Conservation (phyloP, 805 yeast species). For the Groenewaldozyma tartarivorans region DNA sequence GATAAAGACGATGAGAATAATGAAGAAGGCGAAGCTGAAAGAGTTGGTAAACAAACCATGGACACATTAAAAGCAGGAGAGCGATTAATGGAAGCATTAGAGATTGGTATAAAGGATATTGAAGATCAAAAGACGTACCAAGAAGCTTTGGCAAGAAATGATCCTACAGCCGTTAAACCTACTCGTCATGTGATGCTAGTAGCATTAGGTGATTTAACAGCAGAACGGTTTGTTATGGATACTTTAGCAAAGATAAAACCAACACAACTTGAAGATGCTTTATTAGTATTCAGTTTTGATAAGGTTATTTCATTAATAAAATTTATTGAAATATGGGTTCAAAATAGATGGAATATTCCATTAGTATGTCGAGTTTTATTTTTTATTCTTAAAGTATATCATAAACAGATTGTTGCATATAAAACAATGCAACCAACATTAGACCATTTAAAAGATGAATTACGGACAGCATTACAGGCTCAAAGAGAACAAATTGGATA, state of each 20-base stretch:
- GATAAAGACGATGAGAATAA: constrained; percentile 49
- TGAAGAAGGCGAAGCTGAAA: constrained; percentile 23
- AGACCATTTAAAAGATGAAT: constrained; percentile 48
- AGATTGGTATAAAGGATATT: constrained; percentile 65
- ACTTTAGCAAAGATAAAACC: constrained; percentile 63
- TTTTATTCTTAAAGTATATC: constrained; percentile 63
- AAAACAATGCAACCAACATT: constrained; percentile 50
- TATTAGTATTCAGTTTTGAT: constrained; percentile 83
- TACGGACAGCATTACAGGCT: constrained; percentile 46
- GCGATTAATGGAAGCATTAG: constrained; percentile 82
- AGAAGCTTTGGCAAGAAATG: constrained; percentile 34
- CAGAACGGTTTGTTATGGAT: constrained; percentile 71
- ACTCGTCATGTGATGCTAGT: constrained; percentile 59
- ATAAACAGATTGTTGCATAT: constrained; percentile 59
- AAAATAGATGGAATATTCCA: constrained; percentile 39
- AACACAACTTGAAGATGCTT: constrained; percentile 85
- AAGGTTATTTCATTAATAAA: constrained; percentile 60
- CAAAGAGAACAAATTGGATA: constrained; percentile 61
- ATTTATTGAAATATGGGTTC: constrained; percentile 70
- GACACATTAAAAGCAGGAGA: constrained; percentile 95
- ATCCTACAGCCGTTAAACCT: constrained; percentile 41
- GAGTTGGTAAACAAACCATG: constrained; percentile 71
- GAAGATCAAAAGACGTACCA: constrained; percentile 44
- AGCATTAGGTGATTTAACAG: constrained; percentile 54
- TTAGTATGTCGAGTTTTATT: constrained; percentile 66